A percentile compares a stretch with the other conserved stretches of the same genome.
phyloP scores from a whole-genome alignment of 768 basidiomycete genomes.

The Lentinula aciculospora region DNA sequence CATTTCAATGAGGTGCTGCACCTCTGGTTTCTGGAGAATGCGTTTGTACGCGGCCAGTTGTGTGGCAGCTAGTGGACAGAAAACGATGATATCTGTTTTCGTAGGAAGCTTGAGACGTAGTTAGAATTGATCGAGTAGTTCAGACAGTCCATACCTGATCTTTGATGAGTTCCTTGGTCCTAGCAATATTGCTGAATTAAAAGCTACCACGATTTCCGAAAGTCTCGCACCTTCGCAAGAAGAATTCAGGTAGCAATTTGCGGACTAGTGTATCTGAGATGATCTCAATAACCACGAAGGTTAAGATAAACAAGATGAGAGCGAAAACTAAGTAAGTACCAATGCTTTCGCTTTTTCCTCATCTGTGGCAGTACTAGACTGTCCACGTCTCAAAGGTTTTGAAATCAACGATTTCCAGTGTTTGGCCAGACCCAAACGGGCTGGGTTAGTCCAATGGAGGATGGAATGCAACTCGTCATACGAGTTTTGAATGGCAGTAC shows the following conservation, averaged over 20 bases:
- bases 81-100: constrained; percentile 89
- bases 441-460: constrained; percentile 88
- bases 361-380: constrained; percentile 58
- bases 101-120: constrained; percentile 57
- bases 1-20: constrained; percentile 68
- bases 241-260: constrained; percentile 74
- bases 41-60: constrained; percentile 74
- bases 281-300: constrained; percentile 28
- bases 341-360: constrained; percentile 53
- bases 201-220: not conserved
- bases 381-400: constrained; percentile 61
- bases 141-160: constrained; percentile 39
- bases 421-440: constrained; percentile 57
- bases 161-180: constrained; percentile 75
- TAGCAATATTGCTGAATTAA: constrained; percentile 12
- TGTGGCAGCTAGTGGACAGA: constrained; percentile 75
- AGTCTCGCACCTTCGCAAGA: constrained; percentile 62
- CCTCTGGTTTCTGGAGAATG: constrained; percentile 54
- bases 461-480: constrained; percentile 92
- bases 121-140: not conserved
- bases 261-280: constrained; percentile 60
- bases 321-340: constrained; percentile 23
- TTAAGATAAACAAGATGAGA: not conserved
- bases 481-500: constrained; percentile 76
- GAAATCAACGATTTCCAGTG: constrained; percentile 78